These are phyloP conservation scores for Penicillium thymicola DNA, from an alignment of 2,329 filamentous ascomycete genomes.

Conservation along the genomic window DNA sequence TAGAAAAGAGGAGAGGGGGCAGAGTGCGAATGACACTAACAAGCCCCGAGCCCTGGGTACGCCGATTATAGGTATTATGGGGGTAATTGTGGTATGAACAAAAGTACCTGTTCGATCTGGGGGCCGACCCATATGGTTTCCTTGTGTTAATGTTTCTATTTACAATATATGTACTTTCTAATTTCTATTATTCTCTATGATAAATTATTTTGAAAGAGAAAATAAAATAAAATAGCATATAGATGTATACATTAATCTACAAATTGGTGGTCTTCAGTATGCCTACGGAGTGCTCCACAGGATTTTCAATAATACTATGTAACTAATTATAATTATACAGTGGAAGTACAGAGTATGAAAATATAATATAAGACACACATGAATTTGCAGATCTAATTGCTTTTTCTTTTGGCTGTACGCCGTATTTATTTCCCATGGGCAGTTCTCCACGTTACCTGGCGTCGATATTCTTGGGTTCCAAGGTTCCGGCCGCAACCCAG, in stretches of 20 bases:
- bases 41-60: constrained; percentile 12
- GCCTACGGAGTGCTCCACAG: too few species aligned
- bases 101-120: not conserved
- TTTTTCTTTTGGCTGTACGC: too few species aligned
- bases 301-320: too few species aligned
- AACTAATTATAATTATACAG: too few species aligned
- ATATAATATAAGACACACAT: too few species aligned
- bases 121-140: not conserved
- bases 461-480: constrained; percentile 3
- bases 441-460: constrained; percentile 15
- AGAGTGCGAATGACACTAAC: constrained; percentile 11
- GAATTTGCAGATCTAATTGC: too few species aligned
- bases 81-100: constrained; percentile 2
- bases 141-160: not conserved
- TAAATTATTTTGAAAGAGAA: too few species aligned
- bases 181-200: not conserved
- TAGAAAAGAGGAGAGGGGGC: constrained; percentile 6
- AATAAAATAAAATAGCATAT: too few species aligned
- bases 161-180: not conserved
- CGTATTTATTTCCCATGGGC: not conserved
- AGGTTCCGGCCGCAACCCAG: constrained; percentile 16
- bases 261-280: too few species aligned
- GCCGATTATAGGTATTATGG: constrained; percentile 1
- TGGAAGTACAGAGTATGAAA: too few species aligned
- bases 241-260: too few species aligned